phyloP scores from a whole-genome alignment of 139 green algal genomes.

The Mesotaenium endlicherianum region DNA sequence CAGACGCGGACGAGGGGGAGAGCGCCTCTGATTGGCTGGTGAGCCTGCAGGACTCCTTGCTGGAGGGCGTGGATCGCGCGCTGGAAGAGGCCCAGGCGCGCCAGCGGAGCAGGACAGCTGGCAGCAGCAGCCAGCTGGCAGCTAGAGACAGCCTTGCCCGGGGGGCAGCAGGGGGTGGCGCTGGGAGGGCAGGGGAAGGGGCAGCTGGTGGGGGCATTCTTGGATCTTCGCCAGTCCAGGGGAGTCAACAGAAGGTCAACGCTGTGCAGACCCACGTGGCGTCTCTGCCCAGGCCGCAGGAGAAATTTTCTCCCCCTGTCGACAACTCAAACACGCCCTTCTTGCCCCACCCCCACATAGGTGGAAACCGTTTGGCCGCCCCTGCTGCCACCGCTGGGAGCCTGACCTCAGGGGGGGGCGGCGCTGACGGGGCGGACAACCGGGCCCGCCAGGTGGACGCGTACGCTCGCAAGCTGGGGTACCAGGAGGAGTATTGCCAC shows the following conservation, averaged over 20 bases:
- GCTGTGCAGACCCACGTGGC: conserved; percentile 4
- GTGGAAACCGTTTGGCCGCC: too few species aligned
- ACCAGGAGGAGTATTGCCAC: too few species aligned
- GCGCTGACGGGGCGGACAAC: too few species aligned
- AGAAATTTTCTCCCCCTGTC: conserved; percentile 6
- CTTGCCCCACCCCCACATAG: too few species aligned
- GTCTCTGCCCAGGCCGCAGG: conserved; percentile 29
- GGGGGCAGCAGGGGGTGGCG: neutral
- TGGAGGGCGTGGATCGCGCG: conserved; percentile 33
- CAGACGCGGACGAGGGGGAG: conserved; percentile 15
- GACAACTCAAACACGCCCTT: conserved; percentile 43
- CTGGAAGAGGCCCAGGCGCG: conserved; percentile 1
- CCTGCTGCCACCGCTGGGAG: too few species aligned
- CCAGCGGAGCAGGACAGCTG: neutral
- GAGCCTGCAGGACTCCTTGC: conserved; percentile 4
- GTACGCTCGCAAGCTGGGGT: too few species aligned
- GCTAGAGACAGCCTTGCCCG: neutral
- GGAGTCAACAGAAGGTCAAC: neutral
- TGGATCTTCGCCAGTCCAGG: neutral
- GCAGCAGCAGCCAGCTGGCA: neutral
- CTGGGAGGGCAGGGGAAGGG: neutral
- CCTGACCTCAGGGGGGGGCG: too few species aligned
- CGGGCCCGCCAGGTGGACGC: too few species aligned
- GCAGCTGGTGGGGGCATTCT: too few species aligned
- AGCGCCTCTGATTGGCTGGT: conserved; percentile 27